Evolutionary conservation across 1,284 basidiomycete genomes (phyloP).

Genomic region (Calocybe gambosa): DNA sequence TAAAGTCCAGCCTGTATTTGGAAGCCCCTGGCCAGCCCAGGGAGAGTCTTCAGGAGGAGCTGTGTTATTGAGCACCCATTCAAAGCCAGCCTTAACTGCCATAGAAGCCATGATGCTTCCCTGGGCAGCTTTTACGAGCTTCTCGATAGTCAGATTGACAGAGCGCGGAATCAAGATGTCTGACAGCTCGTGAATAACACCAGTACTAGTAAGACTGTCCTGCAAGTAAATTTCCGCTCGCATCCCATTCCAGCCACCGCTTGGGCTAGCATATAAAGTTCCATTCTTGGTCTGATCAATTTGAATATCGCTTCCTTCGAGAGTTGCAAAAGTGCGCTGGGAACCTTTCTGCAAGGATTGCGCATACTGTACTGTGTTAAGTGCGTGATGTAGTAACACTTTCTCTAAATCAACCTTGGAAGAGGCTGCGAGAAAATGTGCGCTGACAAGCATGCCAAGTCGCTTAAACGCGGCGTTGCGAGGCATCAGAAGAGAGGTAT

Average conservation of each 20-base stretch:
- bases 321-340: constrained; percentile 61
- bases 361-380: constrained; percentile 76
- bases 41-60: constrained; percentile 59
- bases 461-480: constrained; percentile 84
- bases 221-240: constrained; percentile 46
- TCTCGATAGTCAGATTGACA: constrained; percentile 80
- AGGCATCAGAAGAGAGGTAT: constrained; percentile 83
- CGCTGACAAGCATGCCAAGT: constrained; percentile 80
- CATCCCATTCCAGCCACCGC: constrained; percentile 74
- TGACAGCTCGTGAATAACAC: constrained; percentile 85
- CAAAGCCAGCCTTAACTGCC: constrained; percentile 77
- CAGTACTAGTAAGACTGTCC: constrained; percentile 81
- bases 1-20: constrained; percentile 68
- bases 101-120: constrained; percentile 84
- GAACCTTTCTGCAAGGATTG: constrained; percentile 56
- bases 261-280: constrained; percentile 48
- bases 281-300: constrained; percentile 47
- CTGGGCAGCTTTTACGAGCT: constrained; percentile 85
- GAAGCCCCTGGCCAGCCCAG: constrained; percentile 47
- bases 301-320: constrained; percentile 71
- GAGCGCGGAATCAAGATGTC: constrained; percentile 90
- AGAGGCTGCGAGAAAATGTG: constrained; percentile 74
- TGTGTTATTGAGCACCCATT: constrained; percentile 87
- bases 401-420: constrained; percentile 76
- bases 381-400: constrained; percentile 81